Conservation (phyloP, 805 yeast genomes). For the Candida berthetii region DNA sequence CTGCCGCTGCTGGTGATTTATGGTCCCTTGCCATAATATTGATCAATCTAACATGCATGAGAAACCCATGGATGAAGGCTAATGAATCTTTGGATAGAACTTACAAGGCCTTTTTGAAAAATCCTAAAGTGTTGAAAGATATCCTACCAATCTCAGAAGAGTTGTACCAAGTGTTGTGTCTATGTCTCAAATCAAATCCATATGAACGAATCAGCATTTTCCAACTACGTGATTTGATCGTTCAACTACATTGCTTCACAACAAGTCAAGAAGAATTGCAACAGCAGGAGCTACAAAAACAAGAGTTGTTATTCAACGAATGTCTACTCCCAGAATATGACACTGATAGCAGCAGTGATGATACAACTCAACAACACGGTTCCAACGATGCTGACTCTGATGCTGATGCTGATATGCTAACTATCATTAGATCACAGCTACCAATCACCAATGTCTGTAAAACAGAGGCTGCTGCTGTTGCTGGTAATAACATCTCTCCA, state of each 20-base stretch:
- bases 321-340: not conserved
- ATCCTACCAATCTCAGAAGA: constrained; percentile 72
- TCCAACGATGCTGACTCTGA: not conserved
- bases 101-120: constrained; percentile 55
- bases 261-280: not conserved
- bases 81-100: constrained; percentile 53
- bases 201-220: constrained; percentile 21
- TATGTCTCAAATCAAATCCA: constrained; percentile 26
- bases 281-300: constrained; percentile 11
- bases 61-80: constrained; percentile 91
- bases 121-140: constrained; percentile 47
- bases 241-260: constrained; percentile 14
- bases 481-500: too few relatives aligned
- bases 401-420: too few relatives aligned
- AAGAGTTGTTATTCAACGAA: not conserved
- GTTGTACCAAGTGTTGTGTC: constrained; percentile 43
- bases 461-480: too few relatives aligned
- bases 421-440: too few relatives aligned
- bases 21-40: constrained; percentile 85
- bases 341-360: not conserved
- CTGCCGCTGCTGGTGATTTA: constrained; percentile 74
- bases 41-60: constrained; percentile 71
- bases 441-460: too few relatives aligned
- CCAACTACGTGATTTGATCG: constrained; percentile 13
- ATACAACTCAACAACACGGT: not conserved